These are phyloP conservation scores for Candida sonorensis DNA, from an alignment of 805 yeast species.

Conservation along the genomic window DNA sequence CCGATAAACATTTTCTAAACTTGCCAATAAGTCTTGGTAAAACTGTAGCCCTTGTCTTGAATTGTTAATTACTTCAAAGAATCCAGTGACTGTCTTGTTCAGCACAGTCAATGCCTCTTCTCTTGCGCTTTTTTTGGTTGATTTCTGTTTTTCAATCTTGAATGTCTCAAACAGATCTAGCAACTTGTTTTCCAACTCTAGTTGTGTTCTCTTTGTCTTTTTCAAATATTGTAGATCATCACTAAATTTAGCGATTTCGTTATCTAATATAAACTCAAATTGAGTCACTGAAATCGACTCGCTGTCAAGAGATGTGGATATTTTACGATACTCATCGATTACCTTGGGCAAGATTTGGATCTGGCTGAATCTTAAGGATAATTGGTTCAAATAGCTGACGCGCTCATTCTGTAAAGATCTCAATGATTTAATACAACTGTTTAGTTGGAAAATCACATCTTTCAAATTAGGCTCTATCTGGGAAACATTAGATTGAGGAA, in stretches of 20 bases:
- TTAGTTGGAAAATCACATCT: constrained; percentile 28
- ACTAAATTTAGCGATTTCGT: constrained; percentile 39
- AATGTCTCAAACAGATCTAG: constrained; percentile 32
- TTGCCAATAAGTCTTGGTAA: constrained; percentile 53
- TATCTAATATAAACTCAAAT: constrained; percentile 34
- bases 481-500: constrained; percentile 35
- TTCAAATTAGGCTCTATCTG: constrained; percentile 29
- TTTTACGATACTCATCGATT: constrained; percentile 22
- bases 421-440: constrained; percentile 27
- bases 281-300: constrained; percentile 20
- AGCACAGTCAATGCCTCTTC: constrained; percentile 44
- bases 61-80: constrained; percentile 50
- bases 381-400: constrained; percentile 31
- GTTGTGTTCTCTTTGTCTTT: constrained; percentile 32
- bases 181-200: constrained; percentile 22
- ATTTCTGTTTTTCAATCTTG: constrained; percentile 24
- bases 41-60: constrained; percentile 64
- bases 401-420: constrained; percentile 31
- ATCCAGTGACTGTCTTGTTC: constrained; percentile 44
- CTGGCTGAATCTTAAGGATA: constrained; percentile 39
- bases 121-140: constrained; percentile 29
- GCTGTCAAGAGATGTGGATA: constrained; percentile 16
- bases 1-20: too few relatives aligned
- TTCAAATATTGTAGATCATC: constrained; percentile 43
- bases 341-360: constrained; percentile 47